A percentile compares a stretch with the other conserved stretches of the same genome.
These are phyloP conservation scores for Boletus semigastroideus DNA, from an alignment of 1,284 basidiomycete genomes.

Conservation along the genomic window DNA sequence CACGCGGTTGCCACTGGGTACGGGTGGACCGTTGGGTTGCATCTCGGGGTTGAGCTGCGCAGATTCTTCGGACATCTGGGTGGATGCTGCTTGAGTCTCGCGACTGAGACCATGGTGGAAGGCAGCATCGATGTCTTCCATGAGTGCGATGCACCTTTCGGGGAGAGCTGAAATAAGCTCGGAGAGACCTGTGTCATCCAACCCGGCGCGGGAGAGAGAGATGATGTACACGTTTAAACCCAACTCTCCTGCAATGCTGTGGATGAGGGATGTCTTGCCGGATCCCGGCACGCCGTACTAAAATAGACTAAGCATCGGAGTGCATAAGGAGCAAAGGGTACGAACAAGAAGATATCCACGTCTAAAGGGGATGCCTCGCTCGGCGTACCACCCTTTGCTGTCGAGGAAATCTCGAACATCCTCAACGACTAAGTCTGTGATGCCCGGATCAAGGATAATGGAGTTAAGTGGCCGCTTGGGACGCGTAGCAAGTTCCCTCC, in stretches of 20 bases:
- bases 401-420: conserved; percentile 68
- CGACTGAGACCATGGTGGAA: conserved; percentile 60
- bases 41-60: too few species aligned
- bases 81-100: conserved; percentile 7
- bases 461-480: conserved; percentile 64
- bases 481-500: conserved; percentile 56
- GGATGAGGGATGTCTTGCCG: conserved; percentile 75
- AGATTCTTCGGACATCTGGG: not conserved
- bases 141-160: conserved; percentile 67
- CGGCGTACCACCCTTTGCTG: conserved; percentile 66
- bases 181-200: conserved; percentile 66
- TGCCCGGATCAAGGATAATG: conserved; percentile 65
- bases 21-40: not conserved
- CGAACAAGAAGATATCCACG: conserved; percentile 66
- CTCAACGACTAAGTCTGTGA: conserved; percentile 60
- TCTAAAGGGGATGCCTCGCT: conserved; percentile 69
- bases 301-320: conserved; percentile 7
- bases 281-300: conserved; percentile 72
- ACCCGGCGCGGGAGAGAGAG: conserved; percentile 64
- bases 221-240: conserved; percentile 73
- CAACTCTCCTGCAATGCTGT: conserved; percentile 74
- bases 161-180: conserved; percentile 67
- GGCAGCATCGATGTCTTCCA: conserved; percentile 81
- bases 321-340: not conserved
- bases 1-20: conserved; percentile 34